Evolutionary conservation across 768 basidiomycete genomes (phyloP).

Genomic region (Trametes elegans): DNA sequence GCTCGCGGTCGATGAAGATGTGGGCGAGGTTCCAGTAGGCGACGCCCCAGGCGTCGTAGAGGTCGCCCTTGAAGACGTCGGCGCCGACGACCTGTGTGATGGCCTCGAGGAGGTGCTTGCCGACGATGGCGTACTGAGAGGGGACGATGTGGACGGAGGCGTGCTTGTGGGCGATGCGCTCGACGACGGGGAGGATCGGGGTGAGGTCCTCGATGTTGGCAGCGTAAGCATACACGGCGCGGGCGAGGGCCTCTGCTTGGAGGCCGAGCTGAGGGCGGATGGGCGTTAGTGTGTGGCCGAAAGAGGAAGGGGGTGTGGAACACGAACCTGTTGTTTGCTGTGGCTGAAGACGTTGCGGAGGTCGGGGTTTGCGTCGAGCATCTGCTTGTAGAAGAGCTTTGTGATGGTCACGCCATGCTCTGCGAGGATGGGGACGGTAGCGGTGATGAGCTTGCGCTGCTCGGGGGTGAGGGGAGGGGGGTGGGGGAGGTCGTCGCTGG

Average conservation of each 20-base stretch:
- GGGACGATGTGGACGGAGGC: conserved; percentile 27
- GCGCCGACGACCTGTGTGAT: conserved; percentile 23
- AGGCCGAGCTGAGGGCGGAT: conserved; percentile 12
- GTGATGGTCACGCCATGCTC: conserved; percentile 25
- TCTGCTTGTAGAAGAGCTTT: conserved; percentile 23
- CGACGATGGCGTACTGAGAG: conserved; percentile 25
- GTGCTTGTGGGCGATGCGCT: conserved; percentile 26
- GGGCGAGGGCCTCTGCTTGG: conserved; percentile 23
- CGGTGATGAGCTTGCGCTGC: conserved; percentile 23
- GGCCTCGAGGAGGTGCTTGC: conserved; percentile 21
- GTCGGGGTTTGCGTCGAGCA: conserved; percentile 21
- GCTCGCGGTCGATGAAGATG: conserved; percentile 25
- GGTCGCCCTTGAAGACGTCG: conserved; percentile 19
- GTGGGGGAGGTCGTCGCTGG: conserved; percentile 15
- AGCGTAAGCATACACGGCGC: conserved; percentile 20
- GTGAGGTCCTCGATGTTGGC: conserved; percentile 26
- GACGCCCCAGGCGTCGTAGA: conserved; percentile 25
- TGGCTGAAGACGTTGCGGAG: conserved; percentile 26
- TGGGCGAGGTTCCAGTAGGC: conserved; percentile 28
- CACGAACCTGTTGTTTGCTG: conserved; percentile 23
- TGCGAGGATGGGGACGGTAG: conserved; percentile 22
- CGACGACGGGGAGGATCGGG: conserved; percentile 24
- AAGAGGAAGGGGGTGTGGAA: not conserved
- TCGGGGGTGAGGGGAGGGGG: conserved; percentile 22
- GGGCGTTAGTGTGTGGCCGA: not conserved